Percentiles rank a stretch among this genome's conserved stretches.
phyloP scores from a whole-genome alignment of 352 stramenopile genomes.

The Phytophthora idaei region DNA sequence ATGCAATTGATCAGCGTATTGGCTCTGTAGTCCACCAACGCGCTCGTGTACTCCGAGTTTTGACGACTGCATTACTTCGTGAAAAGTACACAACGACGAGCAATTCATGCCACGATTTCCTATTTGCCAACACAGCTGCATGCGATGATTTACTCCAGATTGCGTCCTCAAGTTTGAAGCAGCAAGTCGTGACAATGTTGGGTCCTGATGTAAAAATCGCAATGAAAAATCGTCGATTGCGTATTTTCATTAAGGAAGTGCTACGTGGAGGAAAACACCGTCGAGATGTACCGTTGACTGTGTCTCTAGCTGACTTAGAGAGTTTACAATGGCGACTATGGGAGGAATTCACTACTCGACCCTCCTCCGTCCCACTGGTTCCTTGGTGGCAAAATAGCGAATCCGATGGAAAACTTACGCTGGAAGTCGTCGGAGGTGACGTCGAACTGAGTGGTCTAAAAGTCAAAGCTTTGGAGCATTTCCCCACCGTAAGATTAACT shows the following conservation, averaged over 20 bases:
- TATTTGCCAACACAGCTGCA: constrained; percentile 17
- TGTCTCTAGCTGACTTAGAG: constrained; percentile 38
- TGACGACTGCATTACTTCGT: constrained; percentile 25
- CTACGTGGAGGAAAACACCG: constrained; percentile 13
- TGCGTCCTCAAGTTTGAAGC: constrained; percentile 27
- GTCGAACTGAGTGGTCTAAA: constrained; percentile 62
- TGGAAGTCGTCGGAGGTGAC: constrained; percentile 74
- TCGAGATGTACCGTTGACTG: not conserved
- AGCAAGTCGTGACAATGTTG: constrained; percentile 18
- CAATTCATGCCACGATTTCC: constrained; percentile 22
- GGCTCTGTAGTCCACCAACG: constrained; percentile 19
- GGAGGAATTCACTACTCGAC: constrained; percentile 20
- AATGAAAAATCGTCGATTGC: constrained; percentile 40
- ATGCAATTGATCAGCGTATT: constrained; percentile 19
- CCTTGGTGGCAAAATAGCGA: constrained; percentile 40
- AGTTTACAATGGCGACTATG: constrained; percentile 39
- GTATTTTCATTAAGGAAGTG: constrained; percentile 26
- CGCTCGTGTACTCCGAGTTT: constrained; percentile 33
- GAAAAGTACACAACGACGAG: constrained; percentile 9
- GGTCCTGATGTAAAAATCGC: constrained; percentile 42
- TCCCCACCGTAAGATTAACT: constrained; percentile 73
- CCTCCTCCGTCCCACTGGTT: not conserved
- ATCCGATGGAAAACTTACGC: constrained; percentile 8
- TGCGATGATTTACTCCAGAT: constrained; percentile 35
- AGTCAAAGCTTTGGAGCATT: constrained; percentile 73